Percentiles rank a stretch among this genome's conserved stretches.
Evolutionary conservation across 2,329 filamentous ascomycete genomes (phyloP).

Genomic region (Xylariales sp.): DNA sequence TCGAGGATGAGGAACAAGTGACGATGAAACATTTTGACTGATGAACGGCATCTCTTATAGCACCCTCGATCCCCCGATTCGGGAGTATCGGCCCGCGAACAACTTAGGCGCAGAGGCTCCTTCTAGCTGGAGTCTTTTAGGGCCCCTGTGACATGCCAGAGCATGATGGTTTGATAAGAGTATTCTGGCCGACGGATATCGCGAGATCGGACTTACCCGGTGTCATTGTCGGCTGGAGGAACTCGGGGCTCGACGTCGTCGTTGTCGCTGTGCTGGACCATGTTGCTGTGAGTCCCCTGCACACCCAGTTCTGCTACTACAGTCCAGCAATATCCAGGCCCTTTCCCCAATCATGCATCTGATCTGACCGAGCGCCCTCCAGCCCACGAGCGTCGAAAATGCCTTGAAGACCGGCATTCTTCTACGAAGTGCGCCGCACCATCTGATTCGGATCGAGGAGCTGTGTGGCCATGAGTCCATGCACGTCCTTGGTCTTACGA

Average conservation of each 20-base stretch:
- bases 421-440: constrained; percentile 76
- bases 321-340: neutral
- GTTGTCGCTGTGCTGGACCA: constrained; percentile 86
- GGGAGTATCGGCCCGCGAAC: constrained; percentile 91
- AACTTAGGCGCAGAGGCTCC: constrained; percentile 87
- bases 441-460: constrained; percentile 73
- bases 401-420: constrained; percentile 80
- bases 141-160: constrained; percentile 55
- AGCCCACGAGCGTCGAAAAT: constrained; percentile 79
- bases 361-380: constrained; percentile 22
- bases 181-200: constrained; percentile 96
- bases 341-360: constrained; percentile 4
- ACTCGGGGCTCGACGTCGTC: constrained; percentile 85
- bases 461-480: constrained; percentile 79
- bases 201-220: constrained; percentile 67
- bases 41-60: no score
- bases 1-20: no score
- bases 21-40: no score
- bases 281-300: constrained; percentile 66
- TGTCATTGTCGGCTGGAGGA: constrained; percentile 92
- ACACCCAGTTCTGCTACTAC: no score
- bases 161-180: constrained; percentile 87
- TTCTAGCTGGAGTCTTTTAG: constrained; percentile 57
- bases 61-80: constrained; percentile 75
- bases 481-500: constrained; percentile 81